Conservation (phyloP, 805 yeast species). For the Candida nemodendra region DNA sequence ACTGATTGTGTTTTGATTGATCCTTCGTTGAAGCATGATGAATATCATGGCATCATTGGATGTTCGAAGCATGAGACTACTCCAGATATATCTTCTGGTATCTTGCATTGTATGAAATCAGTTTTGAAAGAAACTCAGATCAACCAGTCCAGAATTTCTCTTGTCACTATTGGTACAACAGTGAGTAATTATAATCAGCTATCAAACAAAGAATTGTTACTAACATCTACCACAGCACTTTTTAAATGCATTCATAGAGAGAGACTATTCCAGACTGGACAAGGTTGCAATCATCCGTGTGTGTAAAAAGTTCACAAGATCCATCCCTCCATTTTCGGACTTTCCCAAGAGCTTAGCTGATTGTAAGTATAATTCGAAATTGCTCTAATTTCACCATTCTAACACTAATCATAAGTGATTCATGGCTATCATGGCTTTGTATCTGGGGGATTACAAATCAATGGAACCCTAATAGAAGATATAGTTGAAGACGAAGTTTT, state of each 20-base stretch:
- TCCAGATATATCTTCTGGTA: slow-evolving; percentile 42
- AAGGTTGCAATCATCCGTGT: slow-evolving; percentile 43
- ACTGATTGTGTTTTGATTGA: slow-evolving; percentile 46
- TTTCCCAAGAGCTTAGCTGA: slow-evolving; percentile 38
- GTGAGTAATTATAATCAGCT: slow-evolving; percentile 1
- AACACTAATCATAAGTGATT: too few species aligned
- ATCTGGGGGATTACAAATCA: slow-evolving; percentile 42
- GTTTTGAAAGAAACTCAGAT: slow-evolving; percentile 24
- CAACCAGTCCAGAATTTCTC: slow-evolving; percentile 27
- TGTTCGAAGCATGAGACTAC: slow-evolving; percentile 44
- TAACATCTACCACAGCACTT: slow-evolving; percentile 31
- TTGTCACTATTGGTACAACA: slow-evolving; percentile 50
- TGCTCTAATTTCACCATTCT: too few species aligned
- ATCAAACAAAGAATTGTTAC: background rate
- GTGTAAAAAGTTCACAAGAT: slow-evolving; percentile 39
- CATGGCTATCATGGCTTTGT: slow-evolving; percentile 35
- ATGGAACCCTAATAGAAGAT: slow-evolving; percentile 35
- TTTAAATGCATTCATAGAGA: slow-evolving; percentile 48
- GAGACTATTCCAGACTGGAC: slow-evolving; percentile 40
- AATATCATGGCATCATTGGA: slow-evolving; percentile 34
- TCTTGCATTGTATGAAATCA: slow-evolving; percentile 35
- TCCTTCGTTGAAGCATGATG: slow-evolving; percentile 26
- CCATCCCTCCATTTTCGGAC: slow-evolving; percentile 41
- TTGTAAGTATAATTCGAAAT: slow-evolving; percentile 4
- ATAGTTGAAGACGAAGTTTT: slow-evolving; percentile 28